Evolutionary conservation across 306 rosid genomes (phyloP), one percentile per base, ranked within the genome.

Genomic region (Dryas drummondii): DNA sequence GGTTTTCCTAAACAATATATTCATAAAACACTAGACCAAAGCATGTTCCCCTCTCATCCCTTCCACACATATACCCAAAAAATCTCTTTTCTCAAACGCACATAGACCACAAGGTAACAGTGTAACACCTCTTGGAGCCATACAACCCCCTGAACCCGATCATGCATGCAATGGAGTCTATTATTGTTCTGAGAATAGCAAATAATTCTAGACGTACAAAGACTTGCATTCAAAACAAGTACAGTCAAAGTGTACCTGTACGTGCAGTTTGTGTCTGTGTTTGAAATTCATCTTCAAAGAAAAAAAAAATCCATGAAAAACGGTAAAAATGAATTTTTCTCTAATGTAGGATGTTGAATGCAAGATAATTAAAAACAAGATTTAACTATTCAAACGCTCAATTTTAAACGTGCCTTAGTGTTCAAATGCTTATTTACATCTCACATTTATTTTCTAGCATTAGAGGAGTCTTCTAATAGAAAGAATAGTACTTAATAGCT

Each of bases 21-120:
- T 45, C 76, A 74, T 14, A 7, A n/a, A 13, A 37, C 6, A 3
- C 51, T 10, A 69, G 16, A 70, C 75, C 76, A 69, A 62, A 51
- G 17, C 81, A 51, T 77, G 81, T 61, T 65, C 76, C 76, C 66
- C 76, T 45, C 58, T 59, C 58, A 46, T 47, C 56, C 68, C 45
- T 57, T 26, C 57, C 68, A 56, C 71, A 76, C 80, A 67, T 55
- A 45, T 22, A 22, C 63, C 62, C 45, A 70, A 51, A 68, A 68
- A n/a, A 66, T 9, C 40, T 54, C 61, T 16, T 52, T n/a, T 64
- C 27, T 50, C 48, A 2, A 32, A 68, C 47, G 48, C 60, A 14
- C 16, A 40, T 49, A 37, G 80, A 69, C 63, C 27, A 5, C 9
- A 8, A 8, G 4, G 3, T 5, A 46, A 8, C 37, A 73, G 69